Evolutionary conservation across 2,329 filamentous ascomycete genomes (phyloP).

Genomic region (Chrysosporium queenslandicum): DNA sequence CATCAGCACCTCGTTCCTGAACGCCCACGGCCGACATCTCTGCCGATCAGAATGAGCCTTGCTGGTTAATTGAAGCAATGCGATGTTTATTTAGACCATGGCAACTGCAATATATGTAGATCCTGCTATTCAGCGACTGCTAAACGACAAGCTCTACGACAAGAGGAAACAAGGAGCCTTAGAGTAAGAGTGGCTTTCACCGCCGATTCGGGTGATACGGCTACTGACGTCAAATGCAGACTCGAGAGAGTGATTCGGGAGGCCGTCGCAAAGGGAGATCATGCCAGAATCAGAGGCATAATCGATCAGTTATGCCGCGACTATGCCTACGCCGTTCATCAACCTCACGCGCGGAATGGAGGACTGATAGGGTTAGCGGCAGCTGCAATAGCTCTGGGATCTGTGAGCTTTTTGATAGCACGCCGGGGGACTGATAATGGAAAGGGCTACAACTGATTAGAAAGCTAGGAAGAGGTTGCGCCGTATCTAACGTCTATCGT

Average conservation of each 20-base stretch:
- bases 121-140: slow-evolving; percentile 71
- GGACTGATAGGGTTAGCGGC: slow-evolving; percentile 91
- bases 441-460: neutral
- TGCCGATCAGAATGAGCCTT: neutral
- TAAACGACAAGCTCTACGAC: slow-evolving; percentile 98
- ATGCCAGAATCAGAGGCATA: slow-evolving; percentile 70
- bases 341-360: slow-evolving; percentile 91
- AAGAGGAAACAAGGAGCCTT: slow-evolving; percentile 93
- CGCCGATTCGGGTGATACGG: neutral
- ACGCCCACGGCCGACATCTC: neutral
- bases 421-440: neutral
- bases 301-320: slow-evolving; percentile 96
- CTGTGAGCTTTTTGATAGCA: slow-evolving; percentile 63
- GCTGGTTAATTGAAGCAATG: neutral
- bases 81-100: slow-evolving; percentile 9
- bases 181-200: slow-evolving; percentile 54
- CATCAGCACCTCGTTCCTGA: neutral
- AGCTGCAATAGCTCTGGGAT: slow-evolving; percentile 85
- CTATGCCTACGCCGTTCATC: slow-evolving; percentile 93
- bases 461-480: slow-evolving; percentile 62
- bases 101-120: slow-evolving; percentile 53
- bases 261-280: slow-evolving; percentile 63
- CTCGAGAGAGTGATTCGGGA: slow-evolving; percentile 87
- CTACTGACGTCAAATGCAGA: slow-evolving; percentile 38
- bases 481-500: slow-evolving; percentile 89